Evolutionary conservation across 169 alveolate genomes (phyloP).

Genomic region (Eimeria necatrix): DNA sequence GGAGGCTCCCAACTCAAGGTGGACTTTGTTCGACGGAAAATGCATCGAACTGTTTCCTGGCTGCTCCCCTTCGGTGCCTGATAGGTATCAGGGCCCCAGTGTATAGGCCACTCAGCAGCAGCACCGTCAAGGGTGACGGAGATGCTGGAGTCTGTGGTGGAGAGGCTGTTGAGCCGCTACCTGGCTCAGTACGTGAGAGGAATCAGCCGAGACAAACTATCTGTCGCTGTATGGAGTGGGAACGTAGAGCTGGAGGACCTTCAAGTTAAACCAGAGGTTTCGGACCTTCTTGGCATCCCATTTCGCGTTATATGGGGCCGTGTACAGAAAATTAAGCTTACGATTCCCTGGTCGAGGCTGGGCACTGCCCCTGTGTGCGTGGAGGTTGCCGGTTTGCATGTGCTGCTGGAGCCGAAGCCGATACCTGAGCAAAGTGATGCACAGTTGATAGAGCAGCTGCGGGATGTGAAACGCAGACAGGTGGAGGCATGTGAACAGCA

Average conservation of each 20-base stretch:
- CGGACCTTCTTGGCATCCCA: slow-evolving; percentile 87
- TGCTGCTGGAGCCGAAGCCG: slow-evolving; percentile 86
- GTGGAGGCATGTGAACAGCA: slow-evolving; percentile 78
- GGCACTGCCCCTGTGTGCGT: slow-evolving; percentile 89
- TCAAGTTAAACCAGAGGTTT: slow-evolving; percentile 89
- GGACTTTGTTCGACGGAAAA: neutral
- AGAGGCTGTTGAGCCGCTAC: slow-evolving; percentile 89
- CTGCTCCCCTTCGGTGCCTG: neutral
- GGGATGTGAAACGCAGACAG: slow-evolving; percentile 84
- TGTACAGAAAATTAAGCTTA: slow-evolving; percentile 87
- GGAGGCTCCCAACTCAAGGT: no score
- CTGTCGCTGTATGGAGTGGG: slow-evolving; percentile 94
- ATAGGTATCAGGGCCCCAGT: neutral
- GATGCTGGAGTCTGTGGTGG: slow-evolving; percentile 92
- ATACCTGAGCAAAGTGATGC: slow-evolving; percentile 86
- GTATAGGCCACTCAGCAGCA: neutral
- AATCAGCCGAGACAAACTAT: slow-evolving; percentile 88
- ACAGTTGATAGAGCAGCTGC: slow-evolving; percentile 85
- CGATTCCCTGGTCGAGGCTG: slow-evolving; percentile 91
- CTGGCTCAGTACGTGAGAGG: slow-evolving; percentile 93
- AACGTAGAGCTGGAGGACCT: slow-evolving; percentile 89
- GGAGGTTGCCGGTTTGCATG: slow-evolving; percentile 87
- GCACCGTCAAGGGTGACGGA: neutral
- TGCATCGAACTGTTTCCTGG: neutral
- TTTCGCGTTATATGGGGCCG: slow-evolving; percentile 87